These are phyloP conservation scores for Citeromyces hawaiiensis DNA, from an alignment of 1,139 yeast species.

Conservation along the genomic window DNA sequence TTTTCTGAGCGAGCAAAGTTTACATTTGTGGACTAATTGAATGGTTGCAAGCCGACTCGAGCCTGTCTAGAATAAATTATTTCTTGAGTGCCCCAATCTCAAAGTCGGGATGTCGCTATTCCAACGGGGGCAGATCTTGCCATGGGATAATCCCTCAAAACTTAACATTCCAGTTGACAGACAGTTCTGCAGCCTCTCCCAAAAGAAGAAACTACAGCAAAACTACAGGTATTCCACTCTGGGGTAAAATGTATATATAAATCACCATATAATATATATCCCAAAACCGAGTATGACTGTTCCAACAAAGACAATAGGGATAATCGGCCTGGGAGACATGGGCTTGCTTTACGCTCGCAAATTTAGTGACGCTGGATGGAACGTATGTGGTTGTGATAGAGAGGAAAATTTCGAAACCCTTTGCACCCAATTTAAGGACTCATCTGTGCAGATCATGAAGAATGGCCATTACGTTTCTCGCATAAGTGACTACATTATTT, in stretches of 20 bases:
- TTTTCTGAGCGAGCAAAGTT: too few relatives aligned
- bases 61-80: too few relatives aligned
- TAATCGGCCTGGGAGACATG: conserved; percentile 96
- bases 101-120: too few relatives aligned
- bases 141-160: too few relatives aligned
- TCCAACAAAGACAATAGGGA: conserved; percentile 50
- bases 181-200: too few relatives aligned
- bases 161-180: too few relatives aligned
- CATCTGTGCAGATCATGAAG: conserved; percentile 33
- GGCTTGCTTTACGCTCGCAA: conserved; percentile 75
- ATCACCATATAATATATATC: neutral
- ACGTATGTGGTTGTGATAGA: conserved; percentile 80
- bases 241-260: neutral
- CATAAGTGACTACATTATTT: conserved; percentile 66
- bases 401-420: conserved; percentile 49
- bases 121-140: too few relatives aligned
- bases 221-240: too few relatives aligned
- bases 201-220: too few relatives aligned
- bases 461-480: conserved; percentile 84
- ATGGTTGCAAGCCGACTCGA: too few relatives aligned
- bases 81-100: too few relatives aligned
- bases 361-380: conserved; percentile 79
- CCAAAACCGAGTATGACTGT: neutral
- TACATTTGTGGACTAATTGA: too few relatives aligned
- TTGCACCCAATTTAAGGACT: conserved; percentile 22